These are phyloP conservation scores for Mycena haematopus DNA, from an alignment of 768 basidiomycete species.

Conservation along the genomic window DNA sequence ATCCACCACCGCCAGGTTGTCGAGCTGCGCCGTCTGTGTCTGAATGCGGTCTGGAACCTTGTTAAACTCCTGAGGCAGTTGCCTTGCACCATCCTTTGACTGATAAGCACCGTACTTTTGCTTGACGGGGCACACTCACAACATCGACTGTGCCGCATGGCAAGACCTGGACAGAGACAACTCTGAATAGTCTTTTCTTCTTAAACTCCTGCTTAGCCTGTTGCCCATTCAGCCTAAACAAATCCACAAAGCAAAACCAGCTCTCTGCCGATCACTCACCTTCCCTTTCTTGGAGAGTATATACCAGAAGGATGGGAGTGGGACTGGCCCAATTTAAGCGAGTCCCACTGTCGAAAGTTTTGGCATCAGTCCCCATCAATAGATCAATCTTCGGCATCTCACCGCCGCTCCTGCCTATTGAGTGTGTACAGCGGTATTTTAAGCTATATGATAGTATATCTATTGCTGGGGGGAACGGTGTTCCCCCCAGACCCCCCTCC, in stretches of 20 bases:
- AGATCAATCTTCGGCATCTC: too few relatives aligned
- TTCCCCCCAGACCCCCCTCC: too few relatives aligned
- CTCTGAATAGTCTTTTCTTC: not conserved
- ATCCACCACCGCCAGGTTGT: not conserved
- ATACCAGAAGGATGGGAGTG: too few relatives aligned
- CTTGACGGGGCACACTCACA: not conserved
- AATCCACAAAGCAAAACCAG: not conserved
- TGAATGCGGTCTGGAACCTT: not conserved
- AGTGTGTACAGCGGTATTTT: too few relatives aligned
- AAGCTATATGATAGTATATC: too few relatives aligned
- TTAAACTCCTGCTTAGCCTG: not conserved
- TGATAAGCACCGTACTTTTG: not conserved
- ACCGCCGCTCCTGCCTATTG: too few relatives aligned
- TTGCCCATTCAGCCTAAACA: not conserved
- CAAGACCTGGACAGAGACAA: not conserved
- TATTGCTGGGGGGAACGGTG: too few relatives aligned
- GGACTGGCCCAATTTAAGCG: too few relatives aligned
- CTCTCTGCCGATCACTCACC: not conserved
- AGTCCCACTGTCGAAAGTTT: too few relatives aligned
- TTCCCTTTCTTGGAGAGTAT: constrained; percentile 12
- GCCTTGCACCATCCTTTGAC: not conserved
- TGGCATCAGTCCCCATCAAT: too few relatives aligned
- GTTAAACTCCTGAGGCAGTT: not conserved
- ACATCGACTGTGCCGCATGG: not conserved
- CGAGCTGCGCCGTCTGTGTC: not conserved